These are phyloP conservation scores for Ustilago crameri DNA, from an alignment of 1,284 basidiomycete species.

Conservation along the genomic window DNA sequence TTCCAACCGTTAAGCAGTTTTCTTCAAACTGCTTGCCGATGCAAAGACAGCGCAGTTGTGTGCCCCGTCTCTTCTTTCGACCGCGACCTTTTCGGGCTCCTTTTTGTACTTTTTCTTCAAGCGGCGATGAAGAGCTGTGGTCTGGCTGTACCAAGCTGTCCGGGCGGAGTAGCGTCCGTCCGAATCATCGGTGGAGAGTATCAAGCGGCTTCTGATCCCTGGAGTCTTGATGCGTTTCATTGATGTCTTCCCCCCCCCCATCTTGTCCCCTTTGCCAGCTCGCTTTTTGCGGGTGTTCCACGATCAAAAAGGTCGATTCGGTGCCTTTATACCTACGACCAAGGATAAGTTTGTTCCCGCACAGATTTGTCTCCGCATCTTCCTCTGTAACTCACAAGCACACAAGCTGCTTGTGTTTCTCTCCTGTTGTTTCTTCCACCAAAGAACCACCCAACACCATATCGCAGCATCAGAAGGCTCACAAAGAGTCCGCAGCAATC, in stretches of 20 bases:
- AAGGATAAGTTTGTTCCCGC: slow-evolving; percentile 26
- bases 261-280: slow-evolving; percentile 8
- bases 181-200: slow-evolving; percentile 14
- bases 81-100: slow-evolving; percentile 45
- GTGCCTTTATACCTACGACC: slow-evolving; percentile 17
- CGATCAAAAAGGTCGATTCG: slow-evolving; percentile 47
- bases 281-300: slow-evolving; percentile 18
- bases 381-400: slow-evolving; percentile 1
- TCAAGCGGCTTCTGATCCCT: slow-evolving; percentile 36
- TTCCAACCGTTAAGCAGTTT: slow-evolving; percentile 86
- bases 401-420: slow-evolving; percentile 2
- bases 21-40: slow-evolving; percentile 7
- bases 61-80: slow-evolving; percentile 21
- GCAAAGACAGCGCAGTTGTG: slow-evolving; percentile 27
- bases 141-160: slow-evolving; percentile 24
- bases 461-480: slow-evolving; percentile 55
- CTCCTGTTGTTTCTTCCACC: slow-evolving; percentile 14
- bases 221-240: slow-evolving; percentile 24
- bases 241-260: slow-evolving; percentile 11
- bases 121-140: slow-evolving; percentile 23
- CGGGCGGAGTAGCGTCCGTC: slow-evolving; percentile 24
- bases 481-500: slow-evolving; percentile 52
- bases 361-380: slow-evolving; percentile 41
- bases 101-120: slow-evolving; percentile 53
- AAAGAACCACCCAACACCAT: slow-evolving; percentile 40